A percentile compares a stretch with the other conserved stretches of the same genome.
phyloP scores from a whole-genome alignment of 495 filamentous ascomycete species.

The Usnea hakonensis region DNA sequence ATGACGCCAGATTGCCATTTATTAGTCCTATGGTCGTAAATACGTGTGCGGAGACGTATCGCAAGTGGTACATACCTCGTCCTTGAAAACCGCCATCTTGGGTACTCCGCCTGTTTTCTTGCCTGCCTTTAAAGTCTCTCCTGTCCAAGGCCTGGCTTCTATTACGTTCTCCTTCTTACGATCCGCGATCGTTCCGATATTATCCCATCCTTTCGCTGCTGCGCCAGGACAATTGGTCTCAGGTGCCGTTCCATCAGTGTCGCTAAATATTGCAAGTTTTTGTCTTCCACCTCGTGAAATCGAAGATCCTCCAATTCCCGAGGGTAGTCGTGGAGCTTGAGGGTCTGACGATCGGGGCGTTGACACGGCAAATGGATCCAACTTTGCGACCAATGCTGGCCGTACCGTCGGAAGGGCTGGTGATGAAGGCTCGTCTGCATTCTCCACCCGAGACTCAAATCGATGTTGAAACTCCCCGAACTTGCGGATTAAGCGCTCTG shows the following conservation, averaged over 20 bases:
- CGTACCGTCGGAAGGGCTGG: constrained; percentile 78
- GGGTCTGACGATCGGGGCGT: constrained; percentile 46
- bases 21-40: constrained; percentile 99
- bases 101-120: constrained; percentile 65
- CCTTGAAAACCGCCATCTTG: constrained; percentile 91
- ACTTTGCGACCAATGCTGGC: constrained; percentile 78
- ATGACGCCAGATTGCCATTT: constrained; percentile 51
- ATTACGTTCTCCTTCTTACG: constrained; percentile 89
- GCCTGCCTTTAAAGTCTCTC: constrained; percentile 80
- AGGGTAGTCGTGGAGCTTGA: constrained; percentile 52
- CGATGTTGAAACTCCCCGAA: constrained; percentile 83
- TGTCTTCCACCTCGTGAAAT: constrained; percentile 56
- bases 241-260: constrained; percentile 49
- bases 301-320: constrained; percentile 37
- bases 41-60: constrained; percentile 47
- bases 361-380: constrained; percentile 63
- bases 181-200: constrained; percentile 73
- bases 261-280: constrained; percentile 92
- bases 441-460: constrained; percentile 52
- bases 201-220: constrained; percentile 74
- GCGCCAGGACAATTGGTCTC: constrained; percentile 32
- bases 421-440: constrained; percentile 60
- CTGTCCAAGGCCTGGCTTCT: constrained; percentile 83
- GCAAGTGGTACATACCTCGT: constrained; percentile 65
- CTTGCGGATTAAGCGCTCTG: constrained; percentile 73